Conservation (phyloP, 305 asterid species). For the Fraxinus greggii region DNA sequence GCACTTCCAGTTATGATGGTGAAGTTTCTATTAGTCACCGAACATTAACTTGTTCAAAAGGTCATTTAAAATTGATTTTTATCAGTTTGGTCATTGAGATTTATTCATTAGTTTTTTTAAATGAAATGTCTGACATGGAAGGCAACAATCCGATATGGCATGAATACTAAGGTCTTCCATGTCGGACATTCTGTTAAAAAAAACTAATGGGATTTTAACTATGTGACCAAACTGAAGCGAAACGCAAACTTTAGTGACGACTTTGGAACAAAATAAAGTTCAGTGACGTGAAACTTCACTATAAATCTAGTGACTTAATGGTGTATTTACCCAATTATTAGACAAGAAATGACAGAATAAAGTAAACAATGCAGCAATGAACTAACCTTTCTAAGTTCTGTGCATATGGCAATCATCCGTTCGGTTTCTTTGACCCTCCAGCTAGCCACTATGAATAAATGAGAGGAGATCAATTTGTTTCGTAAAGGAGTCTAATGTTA, state of each 20-base stretch:
- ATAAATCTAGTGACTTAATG: background rate
- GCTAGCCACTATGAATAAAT: constrained; percentile 74
- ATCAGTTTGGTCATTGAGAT: background rate
- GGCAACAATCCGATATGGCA: background rate
- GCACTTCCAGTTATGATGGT: background rate
- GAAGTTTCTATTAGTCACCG: background rate
- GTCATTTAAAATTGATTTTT: background rate
- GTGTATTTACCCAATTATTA: background rate
- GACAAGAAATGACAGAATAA: background rate
- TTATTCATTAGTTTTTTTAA: background rate
- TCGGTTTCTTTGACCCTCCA: constrained; percentile 99
- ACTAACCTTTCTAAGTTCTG: constrained; percentile 90
- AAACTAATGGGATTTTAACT: background rate
- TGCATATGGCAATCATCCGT: constrained; percentile 96
- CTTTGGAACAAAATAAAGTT: background rate
- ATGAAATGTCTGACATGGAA: background rate
- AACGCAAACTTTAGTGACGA: background rate
- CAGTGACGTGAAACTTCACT: background rate
- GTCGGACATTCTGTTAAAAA: background rate
- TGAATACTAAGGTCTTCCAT: background rate
- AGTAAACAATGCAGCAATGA: constrained; percentile 8
- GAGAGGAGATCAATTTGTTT: constrained; percentile 1
- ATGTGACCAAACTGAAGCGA: background rate
- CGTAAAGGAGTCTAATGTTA: background rate
- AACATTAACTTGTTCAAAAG: background rate